Evolutionary conservation across 1,284 basidiomycete genomes (phyloP).

Genomic region (Pisolithus thermaeus): DNA sequence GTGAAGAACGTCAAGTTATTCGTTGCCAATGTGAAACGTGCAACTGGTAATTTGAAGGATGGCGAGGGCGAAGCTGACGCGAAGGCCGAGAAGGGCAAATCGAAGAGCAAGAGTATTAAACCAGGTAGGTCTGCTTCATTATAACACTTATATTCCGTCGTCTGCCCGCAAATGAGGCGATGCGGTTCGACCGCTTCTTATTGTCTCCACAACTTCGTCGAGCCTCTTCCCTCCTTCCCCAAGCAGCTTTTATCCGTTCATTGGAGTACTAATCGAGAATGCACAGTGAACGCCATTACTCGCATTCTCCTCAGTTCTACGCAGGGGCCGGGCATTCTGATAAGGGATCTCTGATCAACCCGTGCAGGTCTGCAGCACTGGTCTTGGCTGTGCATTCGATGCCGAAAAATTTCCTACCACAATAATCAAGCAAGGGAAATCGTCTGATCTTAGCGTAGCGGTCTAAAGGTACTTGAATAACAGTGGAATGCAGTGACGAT

Average conservation of each 20-base stretch:
- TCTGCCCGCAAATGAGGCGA: too few species aligned
- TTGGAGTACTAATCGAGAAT: slow-evolving; percentile 11
- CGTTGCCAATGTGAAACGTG: slow-evolving; percentile 70
- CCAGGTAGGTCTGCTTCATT: slow-evolving; percentile 30
- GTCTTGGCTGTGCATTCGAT: neutral
- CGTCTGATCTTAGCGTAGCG: neutral
- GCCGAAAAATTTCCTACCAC: neutral
- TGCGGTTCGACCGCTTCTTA: too few species aligned
- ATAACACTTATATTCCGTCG: too few species aligned
- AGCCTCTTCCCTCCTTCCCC: too few species aligned
- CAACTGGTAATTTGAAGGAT: slow-evolving; percentile 60
- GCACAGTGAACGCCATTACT: slow-evolving; percentile 60
- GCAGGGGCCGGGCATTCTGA: slow-evolving; percentile 80
- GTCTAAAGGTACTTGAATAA: neutral
- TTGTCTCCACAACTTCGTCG: too few species aligned
- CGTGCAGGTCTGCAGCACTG: neutral
- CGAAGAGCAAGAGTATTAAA: slow-evolving; percentile 31
- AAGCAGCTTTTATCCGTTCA: neutral
- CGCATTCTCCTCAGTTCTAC: slow-evolving; percentile 80
- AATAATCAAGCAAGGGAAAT: too few species aligned
- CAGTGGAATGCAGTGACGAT: too few species aligned
- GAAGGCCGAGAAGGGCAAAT: slow-evolving; percentile 33
- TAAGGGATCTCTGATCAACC: slow-evolving; percentile 33
- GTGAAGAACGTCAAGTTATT: slow-evolving; percentile 79
- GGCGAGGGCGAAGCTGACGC: slow-evolving; percentile 25